These are phyloP conservation scores for Aspergillus eucalypticola DNA, from an alignment of 2,329 filamentous ascomycete genomes.

Conservation along the genomic window DNA sequence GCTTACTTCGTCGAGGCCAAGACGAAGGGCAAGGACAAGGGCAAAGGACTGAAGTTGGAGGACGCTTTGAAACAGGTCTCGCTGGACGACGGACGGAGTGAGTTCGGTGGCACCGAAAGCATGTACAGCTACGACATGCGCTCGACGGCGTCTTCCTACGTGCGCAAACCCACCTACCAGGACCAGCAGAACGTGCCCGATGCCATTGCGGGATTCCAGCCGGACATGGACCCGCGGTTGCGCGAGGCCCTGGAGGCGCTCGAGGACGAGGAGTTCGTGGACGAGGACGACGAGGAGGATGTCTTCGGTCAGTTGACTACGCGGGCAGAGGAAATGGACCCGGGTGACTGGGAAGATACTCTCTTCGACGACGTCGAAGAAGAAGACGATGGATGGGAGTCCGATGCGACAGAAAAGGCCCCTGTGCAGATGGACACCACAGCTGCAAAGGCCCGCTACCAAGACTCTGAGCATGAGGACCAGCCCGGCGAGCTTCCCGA, in stretches of 20 bases:
- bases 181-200: conserved; percentile 92
- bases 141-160: conserved; percentile 67
- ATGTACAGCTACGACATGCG: conserved; percentile 41
- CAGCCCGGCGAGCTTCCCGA: conserved; percentile 37
- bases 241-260: conserved; percentile 89
- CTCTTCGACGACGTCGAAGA: conserved; percentile 48
- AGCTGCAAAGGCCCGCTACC: conserved; percentile 13
- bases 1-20: conserved; percentile 77
- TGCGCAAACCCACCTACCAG: conserved; percentile 78
- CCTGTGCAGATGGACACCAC: conserved; percentile 42
- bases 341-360: conserved; percentile 73
- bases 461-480: conserved; percentile 17
- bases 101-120: conserved; percentile 26
- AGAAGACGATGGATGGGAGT: conserved; percentile 89
- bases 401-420: conserved; percentile 84
- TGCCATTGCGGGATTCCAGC: conserved; percentile 87
- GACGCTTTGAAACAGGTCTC: conserved; percentile 70
- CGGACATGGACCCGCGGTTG: conserved; percentile 93
- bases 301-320: conserved; percentile 72
- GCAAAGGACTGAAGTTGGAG: conserved; percentile 74
- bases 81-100: conserved; percentile 38
- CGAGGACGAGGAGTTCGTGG: conserved; percentile 93
- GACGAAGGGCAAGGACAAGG: conserved; percentile 68
- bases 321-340: conserved; percentile 71
- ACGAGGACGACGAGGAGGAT: conserved; percentile 74